phyloP scores from a whole-genome alignment of 73 alveolate species.

The Paramecium sexaurelia region DNA sequence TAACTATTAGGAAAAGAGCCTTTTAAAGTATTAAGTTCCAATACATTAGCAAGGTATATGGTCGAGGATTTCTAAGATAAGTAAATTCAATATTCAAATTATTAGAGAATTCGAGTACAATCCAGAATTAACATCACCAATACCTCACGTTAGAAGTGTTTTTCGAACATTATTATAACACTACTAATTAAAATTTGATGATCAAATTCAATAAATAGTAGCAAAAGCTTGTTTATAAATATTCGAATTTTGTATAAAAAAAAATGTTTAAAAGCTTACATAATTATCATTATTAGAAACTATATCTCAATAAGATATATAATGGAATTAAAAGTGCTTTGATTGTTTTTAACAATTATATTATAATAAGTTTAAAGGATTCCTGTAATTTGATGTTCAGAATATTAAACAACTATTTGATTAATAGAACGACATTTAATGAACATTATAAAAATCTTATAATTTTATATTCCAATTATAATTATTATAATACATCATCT shows the following conservation, averaged over 20 bases:
- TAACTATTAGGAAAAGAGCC: not conserved
- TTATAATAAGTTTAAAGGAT: not conserved
- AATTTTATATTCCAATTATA: not conserved
- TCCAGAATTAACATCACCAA: not conserved
- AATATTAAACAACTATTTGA: not conserved
- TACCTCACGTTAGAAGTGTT: not conserved
- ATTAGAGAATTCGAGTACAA: not conserved
- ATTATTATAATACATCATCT: too few relatives aligned
- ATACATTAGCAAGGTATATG: not conserved
- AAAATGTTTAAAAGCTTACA: not conserved
- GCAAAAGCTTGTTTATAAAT: not conserved
- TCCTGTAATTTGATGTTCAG: not conserved
- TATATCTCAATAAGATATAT: not conserved
- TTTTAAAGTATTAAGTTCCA: constrained; percentile 19
- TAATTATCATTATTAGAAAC: not conserved
- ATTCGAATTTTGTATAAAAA: not conserved
- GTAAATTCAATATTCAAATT: not conserved
- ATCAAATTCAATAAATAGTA: not conserved
- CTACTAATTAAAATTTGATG: not conserved
- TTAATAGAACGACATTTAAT: too few relatives aligned
- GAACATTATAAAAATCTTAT: not conserved
- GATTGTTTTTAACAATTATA: not conserved
- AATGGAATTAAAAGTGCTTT: not conserved
- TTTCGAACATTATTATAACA: not conserved
- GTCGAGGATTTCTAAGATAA: not conserved